These are phyloP conservation scores for Strigomonas oncopelti DNA, from an alignment of 208 protist genomes.

Conservation along the genomic window DNA sequence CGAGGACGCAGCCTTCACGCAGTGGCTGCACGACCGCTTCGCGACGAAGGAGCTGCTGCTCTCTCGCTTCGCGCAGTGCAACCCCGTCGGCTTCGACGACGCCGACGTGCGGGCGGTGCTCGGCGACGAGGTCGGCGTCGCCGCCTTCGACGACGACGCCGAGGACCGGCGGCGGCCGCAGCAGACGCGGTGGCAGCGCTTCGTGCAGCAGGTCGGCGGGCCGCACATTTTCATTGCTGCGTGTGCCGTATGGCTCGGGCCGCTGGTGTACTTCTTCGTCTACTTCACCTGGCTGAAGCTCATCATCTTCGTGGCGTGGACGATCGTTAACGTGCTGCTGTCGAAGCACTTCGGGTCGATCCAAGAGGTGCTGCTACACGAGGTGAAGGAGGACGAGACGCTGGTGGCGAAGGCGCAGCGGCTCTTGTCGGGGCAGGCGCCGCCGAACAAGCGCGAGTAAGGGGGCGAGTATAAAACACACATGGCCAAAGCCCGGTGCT, in stretches of 20 bases:
- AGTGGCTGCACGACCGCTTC: constrained; percentile 76
- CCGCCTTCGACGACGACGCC: constrained; percentile 55
- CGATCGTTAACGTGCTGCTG: constrained; percentile 4
- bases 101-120: constrained; percentile 52
- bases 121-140: constrained; percentile 41
- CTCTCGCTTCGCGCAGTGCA: constrained; percentile 58
- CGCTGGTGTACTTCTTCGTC: constrained; percentile 18
- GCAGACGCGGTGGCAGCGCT: background rate
- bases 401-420: background rate
- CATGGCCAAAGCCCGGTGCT: too few species aligned
- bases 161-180: constrained; percentile 3
- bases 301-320: constrained; percentile 9
- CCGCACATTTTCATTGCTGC: constrained; percentile 1
- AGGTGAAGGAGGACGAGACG: constrained; percentile 12
- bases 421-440: background rate
- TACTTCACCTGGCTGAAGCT: constrained; percentile 21
- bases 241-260: constrained; percentile 18
- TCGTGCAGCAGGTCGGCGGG: background rate
- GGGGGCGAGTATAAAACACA: constrained; percentile 2
- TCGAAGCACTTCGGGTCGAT: background rate
- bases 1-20: constrained; percentile 36
- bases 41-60: constrained; percentile 80
- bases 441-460: background rate
- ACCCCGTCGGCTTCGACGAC: constrained; percentile 61
- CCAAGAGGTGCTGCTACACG: background rate